Percentiles rank a stretch among this genome's conserved stretches.
Evolutionary conservation across 2,329 filamentous ascomycete species (phyloP).

Genomic region (Xylaria sp.): DNA sequence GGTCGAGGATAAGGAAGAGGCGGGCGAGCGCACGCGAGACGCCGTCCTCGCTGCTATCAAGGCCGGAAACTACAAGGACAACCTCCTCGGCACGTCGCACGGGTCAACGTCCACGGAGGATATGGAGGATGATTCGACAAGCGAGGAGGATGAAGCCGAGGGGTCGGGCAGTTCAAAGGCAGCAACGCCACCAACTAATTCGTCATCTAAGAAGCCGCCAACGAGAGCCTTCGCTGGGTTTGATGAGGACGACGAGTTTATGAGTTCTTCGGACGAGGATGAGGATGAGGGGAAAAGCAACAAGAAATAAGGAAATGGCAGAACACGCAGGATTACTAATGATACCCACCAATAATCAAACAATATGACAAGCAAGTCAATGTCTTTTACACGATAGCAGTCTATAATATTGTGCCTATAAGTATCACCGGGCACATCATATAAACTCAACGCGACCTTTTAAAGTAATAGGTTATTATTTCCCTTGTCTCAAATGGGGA

Average conservation of each 20-base stretch:
- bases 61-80: slow-evolving; percentile 64
- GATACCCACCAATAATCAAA: slow-evolving; percentile 13
- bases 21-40: slow-evolving; percentile 77
- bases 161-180: slow-evolving; percentile 48
- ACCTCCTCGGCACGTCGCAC: slow-evolving; percentile 55
- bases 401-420: too few relatives aligned
- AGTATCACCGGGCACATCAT: too few relatives aligned
- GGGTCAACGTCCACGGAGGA: slow-evolving; percentile 48
- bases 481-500: too few relatives aligned
- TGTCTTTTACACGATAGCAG: background rate
- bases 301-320: slow-evolving; percentile 19
- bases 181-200: slow-evolving; percentile 52
- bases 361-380: background rate
- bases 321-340: background rate
- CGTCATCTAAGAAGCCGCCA: slow-evolving; percentile 42
- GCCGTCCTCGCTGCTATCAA: slow-evolving; percentile 74
- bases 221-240: slow-evolving; percentile 69
- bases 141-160: slow-evolving; percentile 40
- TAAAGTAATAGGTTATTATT: too few relatives aligned
- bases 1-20: slow-evolving; percentile 94
- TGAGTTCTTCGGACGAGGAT: slow-evolving; percentile 68
- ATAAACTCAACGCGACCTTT: too few relatives aligned
- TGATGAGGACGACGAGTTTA: slow-evolving; percentile 77
- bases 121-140: slow-evolving; percentile 38
- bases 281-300: slow-evolving; percentile 34